Evolutionary conservation across 2,329 filamentous ascomycete genomes (phyloP).

Genomic region (Gnomoniopsis sp.): DNA sequence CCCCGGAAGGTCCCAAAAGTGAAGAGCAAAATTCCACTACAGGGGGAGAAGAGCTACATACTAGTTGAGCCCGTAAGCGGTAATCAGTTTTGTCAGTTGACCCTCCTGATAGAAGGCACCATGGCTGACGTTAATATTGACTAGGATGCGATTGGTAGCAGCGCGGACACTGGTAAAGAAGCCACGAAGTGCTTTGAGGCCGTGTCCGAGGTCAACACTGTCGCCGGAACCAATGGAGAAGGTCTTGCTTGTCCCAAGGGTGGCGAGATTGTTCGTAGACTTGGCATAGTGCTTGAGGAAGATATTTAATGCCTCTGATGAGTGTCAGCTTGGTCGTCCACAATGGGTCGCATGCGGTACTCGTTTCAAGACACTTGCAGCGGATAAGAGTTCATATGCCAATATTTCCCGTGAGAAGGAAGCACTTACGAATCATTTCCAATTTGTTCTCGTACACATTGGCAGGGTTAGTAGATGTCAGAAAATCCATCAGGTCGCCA

Average conservation of each 20-base stretch:
- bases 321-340: too few species aligned
- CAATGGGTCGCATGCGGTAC: too few species aligned
- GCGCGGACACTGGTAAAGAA: conserved; percentile 32
- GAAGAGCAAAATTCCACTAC: too few species aligned
- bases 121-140: conserved; percentile 34
- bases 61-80: conserved; percentile 7
- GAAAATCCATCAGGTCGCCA: conserved; percentile 23
- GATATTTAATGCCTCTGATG: conserved; percentile 62
- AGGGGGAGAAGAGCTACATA: too few species aligned
- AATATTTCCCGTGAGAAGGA: too few species aligned
- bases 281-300: conserved; percentile 47
- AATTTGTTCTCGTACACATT: conserved; percentile 23
- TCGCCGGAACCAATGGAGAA: conserved; percentile 22
- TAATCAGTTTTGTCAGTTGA: conserved; percentile 20
- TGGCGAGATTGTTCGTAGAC: conserved; percentile 20
- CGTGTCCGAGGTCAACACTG: conserved; percentile 22
- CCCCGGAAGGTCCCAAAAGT: too few species aligned
- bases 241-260: conserved; percentile 27
- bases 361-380: too few species aligned
- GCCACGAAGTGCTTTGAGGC: conserved; percentile 29
- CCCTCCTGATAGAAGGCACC: conserved; percentile 30
- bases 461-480: conserved; percentile 25
- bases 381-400: too few species aligned
- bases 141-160: conserved; percentile 31
- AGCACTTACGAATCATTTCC: conserved; percentile 47